Evolutionary conservation across 108 stramenopile genomes (phyloP).

Genomic region (Discostella pseudostelligera): DNA sequence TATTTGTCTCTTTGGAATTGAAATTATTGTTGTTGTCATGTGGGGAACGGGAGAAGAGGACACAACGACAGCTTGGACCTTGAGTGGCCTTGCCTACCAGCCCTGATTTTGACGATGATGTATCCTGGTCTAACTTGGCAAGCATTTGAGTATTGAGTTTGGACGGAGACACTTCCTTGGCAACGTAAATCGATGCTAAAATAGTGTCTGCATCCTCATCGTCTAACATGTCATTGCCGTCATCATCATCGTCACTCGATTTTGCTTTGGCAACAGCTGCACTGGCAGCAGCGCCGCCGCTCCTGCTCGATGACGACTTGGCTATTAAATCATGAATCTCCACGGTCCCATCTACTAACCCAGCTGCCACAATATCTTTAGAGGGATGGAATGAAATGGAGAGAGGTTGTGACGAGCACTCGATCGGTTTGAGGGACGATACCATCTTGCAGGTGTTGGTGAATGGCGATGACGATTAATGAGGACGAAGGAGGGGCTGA

Average conservation of each 20-base stretch:
- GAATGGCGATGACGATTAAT: no score
- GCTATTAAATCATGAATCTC: conserved; percentile 69
- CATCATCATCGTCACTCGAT: conserved; percentile 18
- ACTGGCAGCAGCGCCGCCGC: neutral
- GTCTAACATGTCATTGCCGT: neutral
- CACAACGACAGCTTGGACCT: conserved; percentile 57
- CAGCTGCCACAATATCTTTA: conserved; percentile 62
- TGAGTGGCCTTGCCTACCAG: conserved; percentile 18
- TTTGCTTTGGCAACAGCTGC: conserved; percentile 15
- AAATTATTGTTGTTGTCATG: neutral
- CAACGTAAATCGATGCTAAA: conserved; percentile 63
- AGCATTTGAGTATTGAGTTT: conserved; percentile 20
- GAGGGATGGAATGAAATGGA: conserved; percentile 77
- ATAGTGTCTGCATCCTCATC: conserved; percentile 65
- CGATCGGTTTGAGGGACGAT: conserved; percentile 47
- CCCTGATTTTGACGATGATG: conserved; percentile 9
- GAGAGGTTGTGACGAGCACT: conserved; percentile 83
- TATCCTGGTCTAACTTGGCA: conserved; percentile 23
- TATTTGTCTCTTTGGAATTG: neutral
- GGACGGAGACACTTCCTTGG: conserved; percentile 21
- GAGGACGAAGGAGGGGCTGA: no score
- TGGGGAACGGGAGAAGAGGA: conserved; percentile 53
- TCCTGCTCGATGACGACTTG: conserved; percentile 3
- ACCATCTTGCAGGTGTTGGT: conserved; percentile 20
- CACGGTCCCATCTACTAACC: conserved; percentile 80